Conservation (phyloP, 2,329 filamentous ascomycete genomes). For the Alternaria burnsii region DNA sequence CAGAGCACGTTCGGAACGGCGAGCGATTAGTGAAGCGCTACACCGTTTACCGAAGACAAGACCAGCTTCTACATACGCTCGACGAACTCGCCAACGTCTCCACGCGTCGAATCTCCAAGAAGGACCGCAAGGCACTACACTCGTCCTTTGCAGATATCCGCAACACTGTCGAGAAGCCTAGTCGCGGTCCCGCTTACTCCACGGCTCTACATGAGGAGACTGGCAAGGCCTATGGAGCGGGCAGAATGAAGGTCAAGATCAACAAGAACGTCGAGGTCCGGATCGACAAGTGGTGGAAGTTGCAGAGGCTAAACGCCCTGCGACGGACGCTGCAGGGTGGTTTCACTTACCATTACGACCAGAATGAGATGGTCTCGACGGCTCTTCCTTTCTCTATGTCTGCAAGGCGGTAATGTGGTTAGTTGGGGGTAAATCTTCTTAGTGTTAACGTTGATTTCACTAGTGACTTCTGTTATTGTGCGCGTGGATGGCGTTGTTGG, state of each 20-base stretch:
- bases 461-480: slow-evolving; percentile 4
- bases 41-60: slow-evolving; percentile 70
- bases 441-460: neutral
- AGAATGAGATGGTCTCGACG: slow-evolving; percentile 48
- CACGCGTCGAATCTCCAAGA: slow-evolving; percentile 70
- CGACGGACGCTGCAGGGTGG: slow-evolving; percentile 64
- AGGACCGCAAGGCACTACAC: slow-evolving; percentile 72
- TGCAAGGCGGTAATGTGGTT: slow-evolving; percentile 19
- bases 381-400: slow-evolving; percentile 44
- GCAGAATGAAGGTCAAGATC: slow-evolving; percentile 67
- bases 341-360: slow-evolving; percentile 48
- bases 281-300: slow-evolving; percentile 79
- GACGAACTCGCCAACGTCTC: slow-evolving; percentile 67
- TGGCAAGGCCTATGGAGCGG: slow-evolving; percentile 66
- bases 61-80: slow-evolving; percentile 67
- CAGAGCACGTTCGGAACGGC: slow-evolving; percentile 37
- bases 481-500: slow-evolving; percentile 19
- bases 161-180: slow-evolving; percentile 71
- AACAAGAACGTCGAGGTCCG: slow-evolving; percentile 66
- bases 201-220: slow-evolving; percentile 69
- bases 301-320: slow-evolving; percentile 69
- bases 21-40: slow-evolving; percentile 68
- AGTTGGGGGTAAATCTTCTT: neutral
- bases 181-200: slow-evolving; percentile 71
- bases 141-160: slow-evolving; percentile 71